Evolutionary conservation across 2,329 filamentous ascomycete species (phyloP).

Genomic region (Pseudocercospora fijiensis): DNA sequence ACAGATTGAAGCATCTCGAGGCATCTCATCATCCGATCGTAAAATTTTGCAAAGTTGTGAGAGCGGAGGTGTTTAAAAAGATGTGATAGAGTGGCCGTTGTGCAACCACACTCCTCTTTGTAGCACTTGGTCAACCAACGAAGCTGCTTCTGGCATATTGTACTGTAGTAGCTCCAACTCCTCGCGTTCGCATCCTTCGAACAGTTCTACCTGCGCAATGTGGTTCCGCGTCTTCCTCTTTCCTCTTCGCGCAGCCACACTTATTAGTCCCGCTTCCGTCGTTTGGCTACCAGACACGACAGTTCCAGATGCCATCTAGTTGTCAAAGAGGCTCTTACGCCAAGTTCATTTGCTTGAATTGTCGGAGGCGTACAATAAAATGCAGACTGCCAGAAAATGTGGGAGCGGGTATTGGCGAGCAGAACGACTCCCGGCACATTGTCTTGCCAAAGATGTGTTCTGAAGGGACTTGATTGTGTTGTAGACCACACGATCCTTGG

Average conservation of each 20-base stretch:
- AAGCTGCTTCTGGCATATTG: neutral
- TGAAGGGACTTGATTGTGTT: slow-evolving; percentile 22
- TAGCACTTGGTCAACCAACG: neutral
- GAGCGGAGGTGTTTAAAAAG: no score
- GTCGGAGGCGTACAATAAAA: slow-evolving; percentile 26
- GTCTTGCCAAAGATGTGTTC: slow-evolving; percentile 18
- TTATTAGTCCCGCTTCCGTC: neutral
- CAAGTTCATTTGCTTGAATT: slow-evolving; percentile 25
- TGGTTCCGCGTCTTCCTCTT: neutral
- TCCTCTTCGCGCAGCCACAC: neutral
- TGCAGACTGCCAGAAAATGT: slow-evolving; percentile 20
- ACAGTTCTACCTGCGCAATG: neutral
- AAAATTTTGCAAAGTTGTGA: no score
- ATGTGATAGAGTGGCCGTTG: no score
- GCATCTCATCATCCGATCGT: no score
- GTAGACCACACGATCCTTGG: slow-evolving; percentile 25
- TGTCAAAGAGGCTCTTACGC: slow-evolving; percentile 22
- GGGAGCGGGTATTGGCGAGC: slow-evolving; percentile 11
- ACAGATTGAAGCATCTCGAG: no score
- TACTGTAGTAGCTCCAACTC: neutral
- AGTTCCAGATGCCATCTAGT: neutral
- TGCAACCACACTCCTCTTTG: neutral
- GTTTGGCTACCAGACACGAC: neutral
- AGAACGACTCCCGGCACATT: slow-evolving; percentile 13
- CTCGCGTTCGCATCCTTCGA: slow-evolving; percentile 1